Evolutionary conservation across 371 early-diverging fungal species (phyloP), one percentile per base, ranked within the genome.

Genomic region (Mortierella sp.): DNA sequence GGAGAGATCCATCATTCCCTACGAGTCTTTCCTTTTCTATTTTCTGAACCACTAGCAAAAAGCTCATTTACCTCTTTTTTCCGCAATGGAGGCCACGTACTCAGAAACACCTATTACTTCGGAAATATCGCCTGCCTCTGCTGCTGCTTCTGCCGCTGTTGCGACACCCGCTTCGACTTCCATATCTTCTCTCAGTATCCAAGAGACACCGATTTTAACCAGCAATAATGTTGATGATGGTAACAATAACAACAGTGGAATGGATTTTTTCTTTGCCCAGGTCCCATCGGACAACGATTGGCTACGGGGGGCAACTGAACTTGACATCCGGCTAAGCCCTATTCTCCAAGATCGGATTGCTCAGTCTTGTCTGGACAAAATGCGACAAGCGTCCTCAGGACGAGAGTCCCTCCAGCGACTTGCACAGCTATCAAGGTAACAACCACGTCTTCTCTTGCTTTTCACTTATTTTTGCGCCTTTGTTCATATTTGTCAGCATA

Each of bases 391-490:
- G 23, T 66, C 66, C 57, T 61, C 73, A 8, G 73, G 73, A 12
- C 73, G 73, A 17, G 66, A 72, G 35, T 72, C 73, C 1, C 63
- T 72, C 17, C 57, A 61, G 6, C 66, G 73, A 15, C 62, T 66
- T 28, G 73, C 66, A n/a, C 61, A 53, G 23, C 49, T 72, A n/a
- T 66, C 66, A 12, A 61, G 73, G 73, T 72, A 72, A 70, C 26
- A 31, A 26, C 23, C n/a, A 22, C n/a, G 13, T 9, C 23, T 35
- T 13, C 37, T 34, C 3, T 29, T 42, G 8, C 12, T 55, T 58
- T 34, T 9, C 31, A 2, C 12, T 31, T 29, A 19, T 45, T 45
- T 6, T 47, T 47, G 15, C 23, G 0, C 10, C 37, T 29, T 17
- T 45, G 8, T 34, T 19, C 5, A 51, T 54, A 58, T 54, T 55